A percentile compares a stretch with the other conserved stretches of the same genome.
phyloP scores from a whole-genome alignment of 441 rosid genomes.

The Croton laevigatus region DNA sequence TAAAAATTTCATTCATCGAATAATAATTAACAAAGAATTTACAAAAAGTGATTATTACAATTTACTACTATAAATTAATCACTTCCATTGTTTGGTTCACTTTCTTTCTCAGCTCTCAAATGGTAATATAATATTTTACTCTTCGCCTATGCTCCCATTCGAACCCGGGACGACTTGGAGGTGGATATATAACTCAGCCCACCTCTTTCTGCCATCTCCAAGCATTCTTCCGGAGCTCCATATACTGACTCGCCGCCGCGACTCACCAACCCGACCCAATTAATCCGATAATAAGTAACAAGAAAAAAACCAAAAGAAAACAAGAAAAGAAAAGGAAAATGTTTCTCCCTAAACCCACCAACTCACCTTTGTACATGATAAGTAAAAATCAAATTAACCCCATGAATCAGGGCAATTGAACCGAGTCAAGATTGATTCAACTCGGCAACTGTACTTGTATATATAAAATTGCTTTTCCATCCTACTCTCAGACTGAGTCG shows the following conservation, averaged over 20 bases:
- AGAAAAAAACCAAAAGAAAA: conserved; percentile 1
- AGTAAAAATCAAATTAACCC: conserved; percentile 16
- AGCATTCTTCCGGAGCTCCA: conserved; percentile 27
- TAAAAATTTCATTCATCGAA: conserved; percentile 22
- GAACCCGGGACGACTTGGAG: conserved; percentile 81
- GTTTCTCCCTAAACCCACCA: background rate
- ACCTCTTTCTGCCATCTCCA: conserved; percentile 58
- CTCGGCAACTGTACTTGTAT: conserved; percentile 13
- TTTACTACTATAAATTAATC: background rate
- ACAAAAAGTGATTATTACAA: conserved; percentile 22
- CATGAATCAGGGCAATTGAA: conserved; percentile 13
- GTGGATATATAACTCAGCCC: conserved; percentile 35
- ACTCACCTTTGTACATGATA: conserved; percentile 22
- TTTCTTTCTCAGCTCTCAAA: conserved; percentile 1
- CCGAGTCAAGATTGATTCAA: conserved; percentile 18
- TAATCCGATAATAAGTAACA: background rate
- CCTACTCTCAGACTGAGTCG: conserved; percentile 35
- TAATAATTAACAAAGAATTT: conserved; percentile 27
- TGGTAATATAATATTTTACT: too few species aligned
- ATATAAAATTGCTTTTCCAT: background rate
- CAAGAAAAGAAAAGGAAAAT: background rate
- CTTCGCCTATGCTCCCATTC: conserved; percentile 24
- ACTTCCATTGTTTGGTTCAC: conserved; percentile 10
- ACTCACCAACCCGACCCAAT: conserved; percentile 4
- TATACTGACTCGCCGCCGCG: conserved; percentile 9